Evolutionary conservation across 345 rosid species (phyloP).

Genomic region (Isatis tinctoria): DNA sequence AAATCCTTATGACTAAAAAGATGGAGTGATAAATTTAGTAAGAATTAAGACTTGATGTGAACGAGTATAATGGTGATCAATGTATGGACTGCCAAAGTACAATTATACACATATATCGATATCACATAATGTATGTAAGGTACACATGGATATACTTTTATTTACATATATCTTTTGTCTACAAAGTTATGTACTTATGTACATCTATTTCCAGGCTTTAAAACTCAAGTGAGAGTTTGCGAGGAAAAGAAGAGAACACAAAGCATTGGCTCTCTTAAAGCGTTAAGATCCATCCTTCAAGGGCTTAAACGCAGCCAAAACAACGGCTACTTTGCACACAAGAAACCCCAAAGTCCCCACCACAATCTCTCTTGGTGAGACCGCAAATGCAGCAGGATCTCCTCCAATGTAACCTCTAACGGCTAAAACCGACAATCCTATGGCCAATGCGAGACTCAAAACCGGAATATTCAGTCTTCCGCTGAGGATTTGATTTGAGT

Average conservation of each 20-base stretch:
- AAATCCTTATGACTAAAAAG: not conserved
- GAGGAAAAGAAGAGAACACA: not conserved
- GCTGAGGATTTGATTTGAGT: conserved; percentile 15
- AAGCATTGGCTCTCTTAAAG: not conserved
- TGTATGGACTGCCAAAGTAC: not conserved
- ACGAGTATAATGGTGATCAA: not conserved
- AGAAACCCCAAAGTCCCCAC: conserved; percentile 79
- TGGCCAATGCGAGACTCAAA: conserved; percentile 41
- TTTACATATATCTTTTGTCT: conserved; percentile 2
- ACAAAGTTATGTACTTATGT: conserved; percentile 17
- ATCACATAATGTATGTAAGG: not conserved
- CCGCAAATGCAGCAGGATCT: conserved; percentile 26
- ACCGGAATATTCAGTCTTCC: conserved; percentile 46
- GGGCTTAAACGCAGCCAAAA: conserved; percentile 79
- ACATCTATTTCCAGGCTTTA: conserved; percentile 31
- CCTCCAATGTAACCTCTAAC: conserved; percentile 41
- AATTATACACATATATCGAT: not conserved
- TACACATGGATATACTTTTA: not conserved
- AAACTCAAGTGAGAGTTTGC: conserved; percentile 11
- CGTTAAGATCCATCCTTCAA: conserved; percentile 27
- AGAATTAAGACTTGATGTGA: not conserved
- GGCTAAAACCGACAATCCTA: conserved; percentile 42
- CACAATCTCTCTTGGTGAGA: conserved; percentile 66
- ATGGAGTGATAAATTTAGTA: too few relatives aligned
- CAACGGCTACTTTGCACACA: conserved; percentile 75